Conservation (phyloP, 208 protist species). For the Wallacemonas collosoma region DNA sequence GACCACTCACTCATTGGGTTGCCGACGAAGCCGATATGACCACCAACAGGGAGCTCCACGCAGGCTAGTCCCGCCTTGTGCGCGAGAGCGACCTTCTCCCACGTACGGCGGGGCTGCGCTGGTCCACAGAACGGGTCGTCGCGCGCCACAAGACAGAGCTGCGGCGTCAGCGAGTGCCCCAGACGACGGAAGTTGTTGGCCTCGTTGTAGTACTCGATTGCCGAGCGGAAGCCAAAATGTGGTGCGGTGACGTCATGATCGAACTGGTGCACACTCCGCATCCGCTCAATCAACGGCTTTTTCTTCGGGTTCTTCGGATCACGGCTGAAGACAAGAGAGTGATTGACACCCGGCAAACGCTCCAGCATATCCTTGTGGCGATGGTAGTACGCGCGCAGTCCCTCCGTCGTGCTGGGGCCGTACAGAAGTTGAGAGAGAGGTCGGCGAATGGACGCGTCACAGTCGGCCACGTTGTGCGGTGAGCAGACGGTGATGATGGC, state of each 20-base stretch:
- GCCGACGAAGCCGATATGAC: slow-evolving; percentile 63
- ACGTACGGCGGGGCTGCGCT: slow-evolving; percentile 24
- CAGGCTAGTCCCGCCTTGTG: slow-evolving; percentile 38
- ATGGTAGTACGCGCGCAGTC: slow-evolving; percentile 43
- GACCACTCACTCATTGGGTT: slow-evolving; percentile 29
- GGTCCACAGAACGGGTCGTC: slow-evolving; percentile 59
- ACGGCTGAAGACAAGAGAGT: slow-evolving; percentile 22
- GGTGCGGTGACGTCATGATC: slow-evolving; percentile 50
- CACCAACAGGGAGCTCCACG: slow-evolving; percentile 54
- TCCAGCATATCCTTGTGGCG: slow-evolving; percentile 51
- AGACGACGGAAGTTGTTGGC: slow-evolving; percentile 44
- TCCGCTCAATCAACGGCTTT: slow-evolving; percentile 20
- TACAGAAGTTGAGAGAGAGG: slow-evolving; percentile 30
- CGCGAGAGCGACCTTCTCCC: slow-evolving; percentile 30
- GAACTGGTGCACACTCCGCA: slow-evolving; percentile 39
- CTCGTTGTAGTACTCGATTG: slow-evolving; percentile 46
- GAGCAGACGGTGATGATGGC: slow-evolving; percentile 48
- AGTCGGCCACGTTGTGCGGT: slow-evolving; percentile 46
- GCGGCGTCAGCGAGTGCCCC: slow-evolving; percentile 30
- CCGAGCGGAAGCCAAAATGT: slow-evolving; percentile 44
- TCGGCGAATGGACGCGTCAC: slow-evolving; percentile 24
- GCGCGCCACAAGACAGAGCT: slow-evolving; percentile 41
- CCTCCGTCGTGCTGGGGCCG: slow-evolving; percentile 19
- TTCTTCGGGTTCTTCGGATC: background rate
- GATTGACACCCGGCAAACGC: slow-evolving; percentile 29